Conservation (phyloP, 768 basidiomycete species). For the Suillus fuscotomentosus region DNA sequence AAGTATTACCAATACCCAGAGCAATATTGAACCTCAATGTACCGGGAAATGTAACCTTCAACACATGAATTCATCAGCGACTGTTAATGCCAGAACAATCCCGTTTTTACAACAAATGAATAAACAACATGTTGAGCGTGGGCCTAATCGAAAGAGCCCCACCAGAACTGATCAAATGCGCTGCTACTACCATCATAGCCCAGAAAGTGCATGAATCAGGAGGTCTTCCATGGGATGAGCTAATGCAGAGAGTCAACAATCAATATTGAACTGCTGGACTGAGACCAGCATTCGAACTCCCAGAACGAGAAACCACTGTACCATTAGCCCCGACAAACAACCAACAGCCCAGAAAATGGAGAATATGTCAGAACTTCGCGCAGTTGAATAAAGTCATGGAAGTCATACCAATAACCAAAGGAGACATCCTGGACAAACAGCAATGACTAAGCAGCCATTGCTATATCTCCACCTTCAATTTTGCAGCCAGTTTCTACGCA, state of each 20-base stretch:
- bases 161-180: background rate
- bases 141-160: background rate
- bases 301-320: constrained; percentile 2
- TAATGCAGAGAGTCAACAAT: constrained; percentile 30
- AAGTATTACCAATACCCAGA: constrained; percentile 30
- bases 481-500: background rate
- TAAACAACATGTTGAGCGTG: background rate
- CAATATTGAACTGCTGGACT: constrained; percentile 3
- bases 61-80: background rate
- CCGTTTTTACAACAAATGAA: background rate
- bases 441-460: constrained; percentile 33
- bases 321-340: constrained; percentile 6
- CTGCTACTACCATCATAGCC: constrained; percentile 30
- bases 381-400: constrained; percentile 32
- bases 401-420: constrained; percentile 31
- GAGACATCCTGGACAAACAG: constrained; percentile 41
- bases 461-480: constrained; percentile 19
- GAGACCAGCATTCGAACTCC: background rate
- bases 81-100: constrained; percentile 4
- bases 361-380: constrained; percentile 13
- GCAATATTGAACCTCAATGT: constrained; percentile 1
- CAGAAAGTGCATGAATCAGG: constrained; percentile 22
- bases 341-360: constrained; percentile 24
- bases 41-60: background rate
- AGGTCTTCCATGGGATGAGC: background rate